Conservation (phyloP, 352 stramenopile genomes). For the Phytophthora nicotianae region DNA sequence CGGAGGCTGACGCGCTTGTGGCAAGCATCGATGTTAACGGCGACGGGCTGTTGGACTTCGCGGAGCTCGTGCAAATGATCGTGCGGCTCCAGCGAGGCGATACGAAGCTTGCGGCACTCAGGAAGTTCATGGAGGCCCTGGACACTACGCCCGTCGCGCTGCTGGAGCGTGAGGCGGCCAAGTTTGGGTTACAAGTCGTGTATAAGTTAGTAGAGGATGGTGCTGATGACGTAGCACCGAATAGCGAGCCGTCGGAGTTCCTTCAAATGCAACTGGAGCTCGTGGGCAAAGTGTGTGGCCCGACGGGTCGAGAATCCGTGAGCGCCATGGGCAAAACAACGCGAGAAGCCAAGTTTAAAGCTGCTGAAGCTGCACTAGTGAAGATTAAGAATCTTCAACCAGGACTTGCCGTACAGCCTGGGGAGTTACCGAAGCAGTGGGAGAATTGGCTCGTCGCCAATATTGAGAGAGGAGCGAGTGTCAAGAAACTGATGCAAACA, state of each 20-base stretch:
- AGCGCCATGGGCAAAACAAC: conserved; percentile 57
- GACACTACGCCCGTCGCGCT: conserved; percentile 66
- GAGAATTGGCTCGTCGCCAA: conserved; percentile 67
- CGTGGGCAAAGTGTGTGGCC: conserved; percentile 55
- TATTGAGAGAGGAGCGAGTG: conserved; percentile 51
- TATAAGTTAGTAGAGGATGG: conserved; percentile 59
- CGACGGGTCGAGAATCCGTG: conserved; percentile 40
- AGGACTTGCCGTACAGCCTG: conserved; percentile 55
- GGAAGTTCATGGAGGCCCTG: conserved; percentile 52
- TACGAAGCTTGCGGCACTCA: conserved; percentile 46
- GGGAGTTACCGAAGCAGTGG: conserved; percentile 61
- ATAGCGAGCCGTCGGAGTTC: not conserved
- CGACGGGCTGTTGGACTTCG: conserved; percentile 67
- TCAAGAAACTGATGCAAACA: conserved; percentile 57
- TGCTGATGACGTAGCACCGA: conserved; percentile 22
- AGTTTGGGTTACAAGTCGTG: conserved; percentile 53
- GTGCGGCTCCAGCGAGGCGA: conserved; percentile 63
- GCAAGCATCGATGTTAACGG: conserved; percentile 60
- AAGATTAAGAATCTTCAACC: conserved; percentile 67
- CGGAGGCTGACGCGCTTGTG: conserved; percentile 54
- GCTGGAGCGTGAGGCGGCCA: conserved; percentile 65
- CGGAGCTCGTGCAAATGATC: conserved; percentile 63
- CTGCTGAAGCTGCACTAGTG: conserved; percentile 56
- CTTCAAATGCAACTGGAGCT: conserved; percentile 62
- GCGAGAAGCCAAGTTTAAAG: conserved; percentile 77